Evolutionary conservation across 495 filamentous ascomycete species (phyloP), one percentile per base, ranked within the genome.

Genomic region (Mycothermus thermophilus): DNA sequence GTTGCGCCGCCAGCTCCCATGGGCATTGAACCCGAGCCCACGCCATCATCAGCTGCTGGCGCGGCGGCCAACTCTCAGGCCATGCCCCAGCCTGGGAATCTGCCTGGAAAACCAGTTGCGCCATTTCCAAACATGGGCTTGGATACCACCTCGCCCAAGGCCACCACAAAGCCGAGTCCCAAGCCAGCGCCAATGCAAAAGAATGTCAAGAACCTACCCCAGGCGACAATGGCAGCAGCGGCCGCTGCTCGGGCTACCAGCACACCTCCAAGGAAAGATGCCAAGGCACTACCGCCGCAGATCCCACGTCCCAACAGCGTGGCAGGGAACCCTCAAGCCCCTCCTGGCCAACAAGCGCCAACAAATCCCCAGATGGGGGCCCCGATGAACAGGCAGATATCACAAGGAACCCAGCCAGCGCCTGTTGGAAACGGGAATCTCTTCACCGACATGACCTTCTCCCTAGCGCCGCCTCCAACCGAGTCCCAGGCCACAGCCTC

Each of bases 41-140:
- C 53, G n/a, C n/a, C n/a, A n/a, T n/a, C n/a, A n/a, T n/a, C n/a
- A n/a, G n/a, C n/a, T n/a, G n/a, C n/a, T n/a, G n/a, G n/a, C n/a
- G n/a, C n/a, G n/a, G n/a, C n/a, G n/a, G n/a, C n/a, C n/a, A n/a
- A n/a, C 32, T 41, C 24, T 43, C 51, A 6, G 50, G 50, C 9
- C 43, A 43, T 12, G 47, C 47, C 13, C 32, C 37, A 24, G 18
- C 32, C 45, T 13, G 42, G 30, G 17, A 55, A 50, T 34, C 48
- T 51, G 17, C 52, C 57, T 27, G 45, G 15, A 20, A 69, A 57
- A 40, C 51, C 60, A 2, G 55, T 59, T 16, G 62, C 63, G 8
- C 64, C 64, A 2, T 64, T 69, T 39, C 59, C 64, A 11, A 58
- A 64, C 37, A 67, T 66, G 63, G 58, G 59, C 10, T 50, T 61